A percentile compares a stretch with the other conserved stretches of the same genome.
These are phyloP conservation scores for Fusarium algeriense DNA, from an alignment of 2,329 filamentous ascomycete genomes.

Conservation along the genomic window DNA sequence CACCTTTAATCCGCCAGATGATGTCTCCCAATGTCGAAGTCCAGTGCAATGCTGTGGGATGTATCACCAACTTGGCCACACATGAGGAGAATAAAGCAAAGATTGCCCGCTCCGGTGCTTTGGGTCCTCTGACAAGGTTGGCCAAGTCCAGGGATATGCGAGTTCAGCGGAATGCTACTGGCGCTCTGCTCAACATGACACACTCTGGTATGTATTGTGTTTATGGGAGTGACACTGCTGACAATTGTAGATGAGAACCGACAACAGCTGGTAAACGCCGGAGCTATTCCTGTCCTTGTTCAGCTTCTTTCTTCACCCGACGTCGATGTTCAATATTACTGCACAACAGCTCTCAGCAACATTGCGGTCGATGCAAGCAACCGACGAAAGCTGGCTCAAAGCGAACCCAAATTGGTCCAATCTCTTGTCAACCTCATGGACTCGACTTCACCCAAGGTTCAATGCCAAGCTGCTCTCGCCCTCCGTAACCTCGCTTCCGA, in stretches of 20 bases:
- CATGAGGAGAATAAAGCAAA: conserved; percentile 99
- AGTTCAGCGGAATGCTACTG: conserved; percentile 96
- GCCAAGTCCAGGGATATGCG: conserved; percentile 99
- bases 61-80: conserved; percentile 97
- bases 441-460: conserved; percentile 95
- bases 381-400: conserved; percentile 89
- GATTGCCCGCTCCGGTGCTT: conserved; percentile 93
- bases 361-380: conserved; percentile 96
- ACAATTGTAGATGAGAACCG: conserved; percentile 85
- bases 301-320: conserved; percentile 93
- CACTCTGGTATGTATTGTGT: conserved; percentile 81
- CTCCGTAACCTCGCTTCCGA: conserved; percentile 96
- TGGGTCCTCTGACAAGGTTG: conserved; percentile 89
- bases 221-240: conserved; percentile 10
- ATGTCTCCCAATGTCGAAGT: conserved; percentile 98
- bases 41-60: conserved; percentile 98
- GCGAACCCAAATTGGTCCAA: conserved; percentile 90
- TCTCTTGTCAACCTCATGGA: conserved; percentile 97
- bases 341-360: conserved; percentile 97
- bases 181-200: conserved; percentile 97
- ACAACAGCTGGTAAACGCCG: conserved; percentile 95
- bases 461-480: conserved; percentile 95
- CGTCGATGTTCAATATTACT: conserved; percentile 99
- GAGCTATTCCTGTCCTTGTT: conserved; percentile 97
- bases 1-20: conserved; percentile 96